Base-by-base conservation (phyloP, 2,329 filamentous ascomycete species). In the Botrytis deweyae region DNA sequence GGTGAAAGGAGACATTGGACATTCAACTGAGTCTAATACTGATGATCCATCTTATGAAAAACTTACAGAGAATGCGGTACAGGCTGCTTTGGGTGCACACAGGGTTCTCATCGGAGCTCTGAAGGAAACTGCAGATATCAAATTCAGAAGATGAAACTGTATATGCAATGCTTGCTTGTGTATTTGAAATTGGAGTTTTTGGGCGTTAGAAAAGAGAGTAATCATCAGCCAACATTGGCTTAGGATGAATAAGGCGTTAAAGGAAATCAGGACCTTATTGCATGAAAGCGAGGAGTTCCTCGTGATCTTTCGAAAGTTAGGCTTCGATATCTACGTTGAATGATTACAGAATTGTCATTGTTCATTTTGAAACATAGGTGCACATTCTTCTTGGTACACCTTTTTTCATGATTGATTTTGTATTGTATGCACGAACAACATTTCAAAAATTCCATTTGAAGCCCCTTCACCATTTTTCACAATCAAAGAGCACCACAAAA, bases 1-100 rank as follows among this genome's bases (percentile, higher is more conserved):
- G 96, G 89, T 97, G 80, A 98, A 95, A 84, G 95, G 96, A 29
- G 87, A 91, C 80, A 83, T 85, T 70, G 83, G 83, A 6, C 74
- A 77, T 55, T 75, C 73, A 42, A 72, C 79, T 76, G 73, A 82
- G 78, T 40, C 86, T 88, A 73, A 81, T 82, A 74, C 42, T 70
- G 75, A 52, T 72, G 85, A 83, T 68, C 79, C 78, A 71, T 82
- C 81, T 72, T 83, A 83, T 62, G 88, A 90, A 74, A 82, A 85
- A 29, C 81, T 92, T 69, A 84, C 91, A 46, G 89, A 92, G 78
- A 87, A 86, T 75, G 90, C 90, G 70, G 88, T 91, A 44, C 87
- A 88, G 79, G 89, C 90, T 49, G 89, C 90, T 62, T 82, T 86
- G 29, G 87, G 88, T 59, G 86, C 87, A 49, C 84, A 90, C 74